Evolutionary conservation across 1,139 yeast species (phyloP), one percentile per base, ranked within the genome.

Genomic region (Barnettozyma hawaiiensis): DNA sequence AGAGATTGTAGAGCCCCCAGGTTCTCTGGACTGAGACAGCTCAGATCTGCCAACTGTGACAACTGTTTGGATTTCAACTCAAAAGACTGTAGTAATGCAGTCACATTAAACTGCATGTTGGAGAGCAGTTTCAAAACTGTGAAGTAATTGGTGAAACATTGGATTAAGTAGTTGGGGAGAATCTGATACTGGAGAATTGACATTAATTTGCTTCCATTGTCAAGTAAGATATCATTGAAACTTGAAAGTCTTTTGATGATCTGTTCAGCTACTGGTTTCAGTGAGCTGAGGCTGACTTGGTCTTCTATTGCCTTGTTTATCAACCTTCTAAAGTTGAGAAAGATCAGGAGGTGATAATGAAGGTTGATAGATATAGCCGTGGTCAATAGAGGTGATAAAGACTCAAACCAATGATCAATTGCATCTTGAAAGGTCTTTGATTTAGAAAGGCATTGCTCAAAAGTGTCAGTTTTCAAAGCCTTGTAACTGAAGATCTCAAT

Each of bases 281-380:
- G 28, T 1, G 15, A 11, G 11, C 19, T 19, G 18, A 10, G 18
- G 3, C 10, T n/a, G 11, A 27, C 16, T 3, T 35, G 19, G 9
- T 24, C 33, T 14, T 42, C 28, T 4, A 42, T 31, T 7, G 41
- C 35, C 23, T 39, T 42, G 33, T 49, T 50, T 15, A 58, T 38
- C 3, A 56, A 33, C 39, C 62, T 46, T 49, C 59, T 51, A 38
- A 54, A 56, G 14, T 49, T 51, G 7, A 57, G 35, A 20, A 57
- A 49, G n/a, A 47, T 35, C 18, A 57, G 26, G 3, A 56, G 43
- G 33, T 56, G 56, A 37, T 52, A 57, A 4, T 51, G 47, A 21
- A 59, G 41, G 39, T 47, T 51, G 36, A 59, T 44, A 2, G 61
- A 51, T 2, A 56, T 54, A 5, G 59, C 48, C 4, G 59, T 27